Evolutionary conservation across 441 rosid species (phyloP), one percentile per base, ranked within the genome.

Genomic region (Erysimum cheiri): DNA sequence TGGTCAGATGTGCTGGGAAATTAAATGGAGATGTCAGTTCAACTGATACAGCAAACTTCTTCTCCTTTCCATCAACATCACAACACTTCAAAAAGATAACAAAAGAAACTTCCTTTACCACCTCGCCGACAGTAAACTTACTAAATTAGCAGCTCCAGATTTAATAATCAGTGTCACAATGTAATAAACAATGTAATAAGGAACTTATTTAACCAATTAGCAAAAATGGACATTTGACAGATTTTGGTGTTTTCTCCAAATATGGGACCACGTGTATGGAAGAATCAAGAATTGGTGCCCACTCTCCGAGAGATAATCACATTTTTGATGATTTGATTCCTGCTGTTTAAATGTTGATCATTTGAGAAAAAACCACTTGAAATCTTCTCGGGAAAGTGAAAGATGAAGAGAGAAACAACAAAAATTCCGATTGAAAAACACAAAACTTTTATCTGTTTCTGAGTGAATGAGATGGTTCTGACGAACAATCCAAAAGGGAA

Each of bases 1-100:
- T 83, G 83, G 84, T 81, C 83, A 68, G 83, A 73, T 69, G 82
- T 76, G 86, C 85, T 82, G 91, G 78, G 81, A 83, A 70, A 69
- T 74, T 66, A 67, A 76, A 29, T 47, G 64, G 62, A 44, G 15
- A 29, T 15, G 29, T 8, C 6, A 6, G 64, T 72, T 80, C 70
- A 76, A 68, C 69, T 64, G 73, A 75, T 60, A 70, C 24, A 70
- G 63, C 61, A 65, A 58, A 48, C 60, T 50, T 55, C 62, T 60
- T 43, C 66, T 26, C 47, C 57, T 53, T 63, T 57, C 53, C 74
- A 73, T 69, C 66, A 82, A 50, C 72, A 36, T 59, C 61, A 78
- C 44, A 70, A 65, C 64, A 74, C 67, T 47, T 49, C 79, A 63
- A 70, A 83, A 40, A 1, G 82, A 62, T n/a, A 44, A 63, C 14